Evolutionary conservation across 2,329 filamentous ascomycete genomes (phyloP).

Genomic region (Trichoderma sp.): DNA sequence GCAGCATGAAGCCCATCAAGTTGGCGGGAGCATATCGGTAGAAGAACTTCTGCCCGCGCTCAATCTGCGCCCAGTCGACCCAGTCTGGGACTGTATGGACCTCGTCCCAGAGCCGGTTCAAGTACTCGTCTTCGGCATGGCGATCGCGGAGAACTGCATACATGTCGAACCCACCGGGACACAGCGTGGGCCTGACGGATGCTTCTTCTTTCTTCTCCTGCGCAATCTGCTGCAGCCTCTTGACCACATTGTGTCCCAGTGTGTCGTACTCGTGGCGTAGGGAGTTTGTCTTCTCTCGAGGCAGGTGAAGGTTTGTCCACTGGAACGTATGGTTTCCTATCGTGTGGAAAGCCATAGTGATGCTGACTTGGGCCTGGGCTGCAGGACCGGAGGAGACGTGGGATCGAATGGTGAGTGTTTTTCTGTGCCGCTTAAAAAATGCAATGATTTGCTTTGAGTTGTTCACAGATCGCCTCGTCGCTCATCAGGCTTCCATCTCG

Average conservation of each 20-base stretch:
- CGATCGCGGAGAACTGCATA: constrained; percentile 25
- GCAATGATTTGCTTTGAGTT: too few relatives aligned
- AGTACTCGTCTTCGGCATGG: constrained; percentile 36
- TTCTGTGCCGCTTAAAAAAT: too few relatives aligned
- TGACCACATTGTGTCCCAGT: constrained; percentile 30
- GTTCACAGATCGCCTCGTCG: too few relatives aligned
- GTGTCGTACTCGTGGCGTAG: constrained; percentile 32
- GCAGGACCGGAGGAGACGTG: not conserved
- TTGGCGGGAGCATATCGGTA: constrained; percentile 67
- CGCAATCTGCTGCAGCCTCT: constrained; percentile 29
- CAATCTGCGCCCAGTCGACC: constrained; percentile 69
- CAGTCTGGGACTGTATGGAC: constrained; percentile 62
- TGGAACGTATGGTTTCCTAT: constrained; percentile 32
- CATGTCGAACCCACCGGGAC: constrained; percentile 11
- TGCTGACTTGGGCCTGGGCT: not conserved
- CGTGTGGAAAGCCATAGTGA: constrained; percentile 19
- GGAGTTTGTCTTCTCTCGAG: constrained; percentile 27
- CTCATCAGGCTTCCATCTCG: too few relatives aligned
- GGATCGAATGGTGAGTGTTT: too few relatives aligned
- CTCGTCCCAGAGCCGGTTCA: constrained; percentile 56
- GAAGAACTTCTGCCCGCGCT: constrained; percentile 63
- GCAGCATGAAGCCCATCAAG: constrained; percentile 52
- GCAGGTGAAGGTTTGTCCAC: constrained; percentile 33
- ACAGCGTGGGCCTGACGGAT: not conserved
- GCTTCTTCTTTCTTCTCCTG: constrained; percentile 23